Base-by-base conservation (phyloP, 2,329 filamentous ascomycete genomes). In the Talaromyces marneffei region DNA sequence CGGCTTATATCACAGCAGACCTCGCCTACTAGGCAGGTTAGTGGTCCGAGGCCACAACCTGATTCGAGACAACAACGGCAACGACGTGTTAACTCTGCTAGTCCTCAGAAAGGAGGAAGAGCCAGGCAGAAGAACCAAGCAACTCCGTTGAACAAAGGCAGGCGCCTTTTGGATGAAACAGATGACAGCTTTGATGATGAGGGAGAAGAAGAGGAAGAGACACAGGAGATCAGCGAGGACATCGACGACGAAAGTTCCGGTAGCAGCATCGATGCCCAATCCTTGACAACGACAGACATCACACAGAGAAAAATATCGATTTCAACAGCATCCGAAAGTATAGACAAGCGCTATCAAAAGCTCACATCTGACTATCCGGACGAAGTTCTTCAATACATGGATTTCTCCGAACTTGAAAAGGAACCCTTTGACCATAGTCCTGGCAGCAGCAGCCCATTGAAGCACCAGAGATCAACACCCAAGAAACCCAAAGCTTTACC, bases 341-440 rank as follows among this genome's bases (percentile, higher is more conserved):
- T 64, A 33, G 59, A 57, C 35, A 66, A 64, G 1, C 74, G 67
- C 57, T 74, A 72, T 61, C 68, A 70, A 37, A 61, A 65, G n/a
- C 63, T 77, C 12, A 72, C 75, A 65, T 69, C 76, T 25, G 82
- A 84, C 66, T 84, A 84, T 63, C 76, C 80, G 2, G 69, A 68
- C 2, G 71, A 78, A 18, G 64, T 74, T 14, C 74, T 85, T 1
- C 72, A 73, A 37, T 69, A 72, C 14, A 82, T 82, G 72, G 70
- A 71, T 0, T 83, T 81, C 61, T 67, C 75, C 0, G 73, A 80
- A n/a, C 75, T 85, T 2, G 78, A 78, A 63, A 72, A 74, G 3
- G 79, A 84, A 63, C 71, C 76, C 4, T 84, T 84, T 65, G 79
- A 83, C 56, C 71, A 70, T 29, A 72, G 73, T 18, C 78, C 77